Evolutionary conservation across 129 eudicot genomes (phyloP).

Genomic region (Flaveria brownii): DNA sequence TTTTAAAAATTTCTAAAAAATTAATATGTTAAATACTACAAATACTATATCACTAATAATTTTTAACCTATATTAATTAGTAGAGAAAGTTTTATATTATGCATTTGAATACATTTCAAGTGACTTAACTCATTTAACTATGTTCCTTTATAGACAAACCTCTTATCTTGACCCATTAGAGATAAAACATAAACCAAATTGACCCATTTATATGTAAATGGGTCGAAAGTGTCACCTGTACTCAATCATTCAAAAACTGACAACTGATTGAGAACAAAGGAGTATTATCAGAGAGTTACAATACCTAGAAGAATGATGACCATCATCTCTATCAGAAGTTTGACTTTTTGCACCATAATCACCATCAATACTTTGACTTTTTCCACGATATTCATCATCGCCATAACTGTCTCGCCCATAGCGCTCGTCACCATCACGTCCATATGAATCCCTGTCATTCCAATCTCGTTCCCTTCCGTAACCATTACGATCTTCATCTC

Average conservation of each 20-base stretch:
- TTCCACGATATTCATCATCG: constrained; percentile 80
- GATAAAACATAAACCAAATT: neutral
- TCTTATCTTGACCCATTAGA: neutral
- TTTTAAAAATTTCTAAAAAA: neutral
- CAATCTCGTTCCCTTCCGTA: constrained; percentile 68
- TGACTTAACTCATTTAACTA: neutral
- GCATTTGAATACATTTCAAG: neutral
- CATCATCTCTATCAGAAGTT: constrained; percentile 83
- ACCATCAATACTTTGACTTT: constrained; percentile 59
- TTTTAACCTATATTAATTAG: neutral
- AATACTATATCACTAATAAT: neutral
- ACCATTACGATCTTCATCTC: constrained; percentile 70
- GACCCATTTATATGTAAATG: neutral
- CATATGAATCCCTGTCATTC: constrained; percentile 53
- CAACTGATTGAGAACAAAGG: neutral
- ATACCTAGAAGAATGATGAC: constrained; percentile 79
- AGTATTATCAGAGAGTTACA: constrained; percentile 9
- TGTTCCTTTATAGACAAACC: neutral
- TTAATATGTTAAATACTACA: neutral
- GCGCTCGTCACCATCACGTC: constrained; percentile 52
- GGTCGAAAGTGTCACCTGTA: constrained; percentile 4
- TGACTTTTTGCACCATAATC: constrained; percentile 63
- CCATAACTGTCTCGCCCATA: constrained; percentile 54
- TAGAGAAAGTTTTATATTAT: neutral
- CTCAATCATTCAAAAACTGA: neutral